Base-by-base conservation (phyloP, 371 early-diverging fungal species). In the Mortierella sp. region DNA sequence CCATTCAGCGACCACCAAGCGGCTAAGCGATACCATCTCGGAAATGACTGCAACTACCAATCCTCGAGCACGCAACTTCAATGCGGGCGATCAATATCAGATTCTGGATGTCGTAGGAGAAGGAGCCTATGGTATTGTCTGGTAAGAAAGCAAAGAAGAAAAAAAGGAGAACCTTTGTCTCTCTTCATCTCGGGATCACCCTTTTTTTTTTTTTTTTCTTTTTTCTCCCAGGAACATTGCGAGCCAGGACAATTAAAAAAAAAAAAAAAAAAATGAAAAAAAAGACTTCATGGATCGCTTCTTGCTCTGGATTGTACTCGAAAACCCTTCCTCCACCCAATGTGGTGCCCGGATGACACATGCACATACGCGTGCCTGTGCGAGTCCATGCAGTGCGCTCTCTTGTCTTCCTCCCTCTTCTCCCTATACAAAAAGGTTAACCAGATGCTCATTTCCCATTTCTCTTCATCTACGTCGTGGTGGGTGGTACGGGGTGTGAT, bases 101-200 rank as follows among this genome's bases (percentile, higher is more conserved):
- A 81, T 89, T 25, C 72, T 88, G 58, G 86, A 89, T 75, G 81
- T 87, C 30, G 87, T 86, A 29, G 85, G 83, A 25, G 82, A 89
- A 62, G 94, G 93, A 57, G 94, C 94, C 61, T 93, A 94, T 71
- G 94, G 94, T 50, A 81, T 92, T 72, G 93, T 93, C 19, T 92
- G 92, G 93, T 93, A 90, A 80, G 74, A n/a, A n/a, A n/a, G n/a
- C n/a, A n/a, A n/a, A n/a, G n/a, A n/a, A n/a, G n/a, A n/a, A n/a
- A n/a, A n/a, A n/a, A n/a, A n/a, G n/a, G n/a, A n/a, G n/a, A n/a
- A n/a, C n/a, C 14, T 16, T 16, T 19, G 6, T 15, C 21, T 45
- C 12, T 30, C 74, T 55, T 45, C 18, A 44, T n/a, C n/a, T n/a
- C n/a, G n/a, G n/a, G n/a, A n/a, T n/a, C n/a, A n/a, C n/a, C n/a